phyloP scores from a whole-genome alignment of 1,139 yeast species.

The Pichiaceae sp. region DNA sequence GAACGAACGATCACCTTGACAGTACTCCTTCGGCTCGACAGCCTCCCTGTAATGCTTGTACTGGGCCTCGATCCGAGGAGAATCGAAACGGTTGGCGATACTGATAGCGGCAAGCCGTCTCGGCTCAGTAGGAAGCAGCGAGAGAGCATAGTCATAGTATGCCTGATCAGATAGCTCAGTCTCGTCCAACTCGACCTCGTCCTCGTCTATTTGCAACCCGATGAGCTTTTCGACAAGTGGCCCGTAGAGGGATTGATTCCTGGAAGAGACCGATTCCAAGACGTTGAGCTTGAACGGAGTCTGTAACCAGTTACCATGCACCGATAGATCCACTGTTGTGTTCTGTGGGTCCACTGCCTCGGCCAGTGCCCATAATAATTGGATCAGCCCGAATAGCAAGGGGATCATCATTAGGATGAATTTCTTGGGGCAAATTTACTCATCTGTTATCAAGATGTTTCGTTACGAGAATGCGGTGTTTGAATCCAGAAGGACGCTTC shows the following conservation, averaged over 20 bases:
- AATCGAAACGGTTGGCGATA: slow-evolving; percentile 41
- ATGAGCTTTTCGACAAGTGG: slow-evolving; percentile 36
- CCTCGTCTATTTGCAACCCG: slow-evolving; percentile 22
- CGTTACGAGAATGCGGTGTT: too few relatives aligned
- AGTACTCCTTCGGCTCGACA: slow-evolving; percentile 10
- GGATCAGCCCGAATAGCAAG: too few relatives aligned
- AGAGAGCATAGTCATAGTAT: slow-evolving; percentile 30
- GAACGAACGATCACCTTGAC: slow-evolving; percentile 38
- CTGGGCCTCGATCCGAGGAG: slow-evolving; percentile 62
- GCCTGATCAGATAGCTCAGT: slow-evolving; percentile 27
- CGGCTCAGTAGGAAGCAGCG: slow-evolving; percentile 21
- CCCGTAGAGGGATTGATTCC: slow-evolving; percentile 34
- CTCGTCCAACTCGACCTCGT: slow-evolving; percentile 18
- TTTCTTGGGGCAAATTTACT: too few relatives aligned
- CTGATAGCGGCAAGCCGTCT: slow-evolving; percentile 39
- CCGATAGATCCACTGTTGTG: slow-evolving; percentile 16
- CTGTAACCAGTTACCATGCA: slow-evolving; percentile 21
- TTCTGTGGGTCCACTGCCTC: slow-evolving; percentile 2
- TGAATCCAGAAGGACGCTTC: too few relatives aligned
- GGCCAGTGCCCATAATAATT: neutral
- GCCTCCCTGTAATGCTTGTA: slow-evolving; percentile 39
- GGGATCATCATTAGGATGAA: too few relatives aligned
- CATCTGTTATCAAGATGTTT: too few relatives aligned
- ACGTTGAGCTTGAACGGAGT: slow-evolving; percentile 24
- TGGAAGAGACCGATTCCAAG: slow-evolving; percentile 15